phyloP scores from a whole-genome alignment of 2,329 filamentous ascomycete genomes.

The Neopestalotiopsis sp. region DNA sequence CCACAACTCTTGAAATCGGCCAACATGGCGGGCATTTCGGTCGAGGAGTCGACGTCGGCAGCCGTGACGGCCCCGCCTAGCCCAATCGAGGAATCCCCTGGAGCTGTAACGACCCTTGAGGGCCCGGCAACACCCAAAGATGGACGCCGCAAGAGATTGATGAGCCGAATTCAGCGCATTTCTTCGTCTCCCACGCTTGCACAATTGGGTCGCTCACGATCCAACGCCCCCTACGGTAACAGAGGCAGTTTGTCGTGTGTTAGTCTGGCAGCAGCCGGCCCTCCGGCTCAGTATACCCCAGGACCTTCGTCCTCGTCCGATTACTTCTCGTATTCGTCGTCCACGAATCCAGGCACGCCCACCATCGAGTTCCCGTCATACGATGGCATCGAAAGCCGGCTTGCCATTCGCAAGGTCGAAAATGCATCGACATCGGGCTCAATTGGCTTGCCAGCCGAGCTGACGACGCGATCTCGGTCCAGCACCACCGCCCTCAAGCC shows the following conservation, averaged over 20 bases:
- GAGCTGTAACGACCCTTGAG: slow-evolving; percentile 28
- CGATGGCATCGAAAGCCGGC: slow-evolving; percentile 52
- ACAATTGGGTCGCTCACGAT: slow-evolving; percentile 66
- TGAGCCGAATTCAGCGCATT: slow-evolving; percentile 80
- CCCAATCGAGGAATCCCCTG: slow-evolving; percentile 15
- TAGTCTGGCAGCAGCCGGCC: slow-evolving; percentile 52
- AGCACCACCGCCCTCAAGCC: slow-evolving; percentile 35
- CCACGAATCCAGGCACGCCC: slow-evolving; percentile 45
- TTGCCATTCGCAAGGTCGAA: slow-evolving; percentile 61
- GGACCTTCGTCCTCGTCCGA: slow-evolving; percentile 33
- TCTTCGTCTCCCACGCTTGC: slow-evolving; percentile 79
- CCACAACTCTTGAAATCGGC: neutral
- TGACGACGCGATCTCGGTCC: slow-evolving; percentile 45
- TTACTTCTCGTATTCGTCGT: slow-evolving; percentile 40
- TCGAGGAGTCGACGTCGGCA: slow-evolving; percentile 2
- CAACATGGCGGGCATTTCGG: slow-evolving; percentile 6
- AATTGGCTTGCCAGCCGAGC: slow-evolving; percentile 68
- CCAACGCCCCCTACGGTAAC: slow-evolving; percentile 71
- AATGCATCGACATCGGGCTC: slow-evolving; percentile 54
- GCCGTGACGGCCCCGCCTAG: slow-evolving; percentile 16
- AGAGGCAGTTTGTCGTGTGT: slow-evolving; percentile 60
- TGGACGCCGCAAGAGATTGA: slow-evolving; percentile 72
- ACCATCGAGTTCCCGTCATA: slow-evolving; percentile 45
- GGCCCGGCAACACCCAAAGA: slow-evolving; percentile 54
- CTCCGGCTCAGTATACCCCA: slow-evolving; percentile 43